Percentiles rank a stretch among this genome's conserved stretches.
These are phyloP conservation scores for Vitis hybrid DNA, from an alignment of 177 flowering plant genomes.

Conservation along the genomic window DNA sequence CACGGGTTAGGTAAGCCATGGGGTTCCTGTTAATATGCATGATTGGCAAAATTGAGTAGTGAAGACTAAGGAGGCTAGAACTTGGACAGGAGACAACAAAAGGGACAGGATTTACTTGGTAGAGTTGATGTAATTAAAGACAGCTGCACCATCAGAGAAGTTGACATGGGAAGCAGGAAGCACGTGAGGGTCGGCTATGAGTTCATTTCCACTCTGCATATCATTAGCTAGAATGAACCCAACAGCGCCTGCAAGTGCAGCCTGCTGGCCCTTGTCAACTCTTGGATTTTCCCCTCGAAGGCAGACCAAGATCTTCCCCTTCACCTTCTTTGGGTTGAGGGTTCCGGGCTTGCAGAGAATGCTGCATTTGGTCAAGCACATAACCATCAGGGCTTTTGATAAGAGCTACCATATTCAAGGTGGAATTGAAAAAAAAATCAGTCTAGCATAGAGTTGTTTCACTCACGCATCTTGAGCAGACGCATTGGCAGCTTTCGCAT, in stretches of 20 bases:
- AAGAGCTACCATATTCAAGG: not conserved
- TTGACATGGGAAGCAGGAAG: slow-evolving; percentile 49
- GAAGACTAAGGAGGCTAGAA: not conserved
- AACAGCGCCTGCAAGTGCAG: slow-evolving; percentile 50
- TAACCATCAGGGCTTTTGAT: not conserved
- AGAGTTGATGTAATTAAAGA: slow-evolving; percentile 20
- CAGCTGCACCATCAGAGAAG: slow-evolving; percentile 27
- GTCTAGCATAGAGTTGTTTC: not conserved
- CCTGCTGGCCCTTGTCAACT: slow-evolving; percentile 48
- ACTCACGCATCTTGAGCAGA: slow-evolving; percentile 25
- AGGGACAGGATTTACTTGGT: slow-evolving; percentile 10
- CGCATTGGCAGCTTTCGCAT: slow-evolving; percentile 12
- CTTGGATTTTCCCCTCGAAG: slow-evolving; percentile 41
- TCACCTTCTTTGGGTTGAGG: slow-evolving; percentile 45
- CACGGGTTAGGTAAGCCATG: slow-evolving; percentile 19
- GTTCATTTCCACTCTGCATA: slow-evolving; percentile 25
- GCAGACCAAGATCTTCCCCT: slow-evolving; percentile 67
- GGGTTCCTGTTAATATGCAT: slow-evolving; percentile 15
- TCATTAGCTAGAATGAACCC: slow-evolving; percentile 65
- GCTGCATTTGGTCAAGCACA: slow-evolving; percentile 6
- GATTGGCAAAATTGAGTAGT: not conserved
- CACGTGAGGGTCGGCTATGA: slow-evolving; percentile 49
- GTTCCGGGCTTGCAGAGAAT: slow-evolving; percentile 16
- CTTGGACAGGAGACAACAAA: not conserved
- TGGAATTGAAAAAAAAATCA: not conserved